Evolutionary conservation across 306 rosid genomes (phyloP).

Genomic region (Pterocarpus santalinus): DNA sequence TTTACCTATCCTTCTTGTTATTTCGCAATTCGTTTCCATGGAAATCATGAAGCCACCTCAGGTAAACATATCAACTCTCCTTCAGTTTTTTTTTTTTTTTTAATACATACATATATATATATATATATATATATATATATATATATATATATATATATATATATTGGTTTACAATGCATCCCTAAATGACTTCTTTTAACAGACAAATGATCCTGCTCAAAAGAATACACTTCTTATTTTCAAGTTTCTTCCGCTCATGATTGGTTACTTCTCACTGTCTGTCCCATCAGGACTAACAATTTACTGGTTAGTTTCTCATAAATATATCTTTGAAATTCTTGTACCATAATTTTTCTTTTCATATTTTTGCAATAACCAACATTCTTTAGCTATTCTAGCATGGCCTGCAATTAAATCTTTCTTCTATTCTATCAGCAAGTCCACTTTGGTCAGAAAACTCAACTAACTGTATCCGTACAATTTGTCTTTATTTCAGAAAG

Average conservation of each 20-base stretch:
- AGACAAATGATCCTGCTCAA: slow-evolving; percentile 94
- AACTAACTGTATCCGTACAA: no score
- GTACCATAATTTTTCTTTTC: background rate
- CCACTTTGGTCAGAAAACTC: slow-evolving; percentile 25
- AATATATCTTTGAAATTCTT: slow-evolving; percentile 36
- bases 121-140: no score
- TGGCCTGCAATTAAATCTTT: slow-evolving; percentile 15
- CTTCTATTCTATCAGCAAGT: slow-evolving; percentile 26
- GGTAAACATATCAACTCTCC: slow-evolving; percentile 58
- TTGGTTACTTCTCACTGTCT: slow-evolving; percentile 96
- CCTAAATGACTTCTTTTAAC: slow-evolving; percentile 59
- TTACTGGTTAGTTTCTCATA: slow-evolving; percentile 87
- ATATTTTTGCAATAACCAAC: slow-evolving; percentile 22
- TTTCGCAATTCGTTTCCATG: slow-evolving; percentile 90
- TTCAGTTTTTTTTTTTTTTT: slow-evolving; percentile 37
- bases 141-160: no score
- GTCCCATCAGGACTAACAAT: slow-evolving; percentile 98
- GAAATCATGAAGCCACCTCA: slow-evolving; percentile 99
- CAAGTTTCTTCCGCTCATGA: slow-evolving; percentile 99
- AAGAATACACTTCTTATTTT: slow-evolving; percentile 88
- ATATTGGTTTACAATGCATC: slow-evolving; percentile 33
- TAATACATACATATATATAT: no score
- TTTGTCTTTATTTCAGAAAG: background rate
- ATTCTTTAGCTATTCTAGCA: slow-evolving; percentile 30
- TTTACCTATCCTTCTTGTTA: slow-evolving; percentile 90